Evolutionary conservation across 495 filamentous ascomycete species (phyloP).

Genomic region (Penicillium crystallinum): DNA sequence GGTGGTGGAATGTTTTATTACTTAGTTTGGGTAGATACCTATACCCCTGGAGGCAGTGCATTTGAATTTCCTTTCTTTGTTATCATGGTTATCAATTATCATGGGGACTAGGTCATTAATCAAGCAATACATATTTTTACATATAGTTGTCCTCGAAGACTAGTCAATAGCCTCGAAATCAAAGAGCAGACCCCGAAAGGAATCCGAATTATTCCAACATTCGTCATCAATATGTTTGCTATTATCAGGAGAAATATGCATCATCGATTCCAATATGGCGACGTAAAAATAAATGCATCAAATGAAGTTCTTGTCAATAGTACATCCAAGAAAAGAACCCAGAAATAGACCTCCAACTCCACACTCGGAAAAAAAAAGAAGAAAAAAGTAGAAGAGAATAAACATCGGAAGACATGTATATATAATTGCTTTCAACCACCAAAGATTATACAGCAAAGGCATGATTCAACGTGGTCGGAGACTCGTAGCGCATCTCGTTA

Average conservation of each 20-base stretch:
- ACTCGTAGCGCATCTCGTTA: conserved; percentile 4
- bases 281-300: background rate
- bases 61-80: background rate
- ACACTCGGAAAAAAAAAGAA: background rate
- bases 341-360: background rate
- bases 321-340: background rate
- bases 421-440: background rate
- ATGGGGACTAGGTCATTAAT: no score
- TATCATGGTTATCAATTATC: background rate
- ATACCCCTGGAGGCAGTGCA: conserved; percentile 5
- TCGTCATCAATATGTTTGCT: background rate
- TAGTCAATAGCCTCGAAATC: no score
- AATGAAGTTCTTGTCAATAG: background rate
- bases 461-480: background rate
- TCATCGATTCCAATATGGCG: background rate
- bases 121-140: no score
- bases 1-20: conserved; percentile 5
- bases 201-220: no score
- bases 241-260: background rate
- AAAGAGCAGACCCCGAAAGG: no score
- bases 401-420: background rate
- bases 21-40: conserved; percentile 3
- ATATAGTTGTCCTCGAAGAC: no score
- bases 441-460: conserved; percentile 4
- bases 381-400: background rate